Percentiles rank a stretch among this genome's conserved stretches.
Conservation (phyloP, 306 rosid species). For the Dalbergia cultrata region DNA sequence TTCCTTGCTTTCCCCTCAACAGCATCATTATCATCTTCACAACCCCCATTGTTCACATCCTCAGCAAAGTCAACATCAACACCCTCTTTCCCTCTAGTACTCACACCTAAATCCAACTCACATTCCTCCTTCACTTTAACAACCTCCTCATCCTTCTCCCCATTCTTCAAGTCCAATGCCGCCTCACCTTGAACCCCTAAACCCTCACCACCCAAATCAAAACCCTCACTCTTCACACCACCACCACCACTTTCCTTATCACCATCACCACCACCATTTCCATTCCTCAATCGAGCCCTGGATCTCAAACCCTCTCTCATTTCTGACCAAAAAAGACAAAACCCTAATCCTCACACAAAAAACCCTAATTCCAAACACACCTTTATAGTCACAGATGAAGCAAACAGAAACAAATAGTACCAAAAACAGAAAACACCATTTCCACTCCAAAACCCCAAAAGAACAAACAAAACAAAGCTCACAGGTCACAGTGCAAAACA, state of each 20-base stretch:
- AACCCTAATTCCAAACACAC: conserved; percentile 53
- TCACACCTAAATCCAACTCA: conserved; percentile 46
- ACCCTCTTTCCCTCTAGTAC: conserved; percentile 43
- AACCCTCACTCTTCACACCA: conserved; percentile 39
- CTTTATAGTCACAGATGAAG: conserved; percentile 36
- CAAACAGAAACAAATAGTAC: conserved; percentile 37
- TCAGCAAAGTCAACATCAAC: conserved; percentile 56
- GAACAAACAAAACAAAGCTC: conserved; percentile 12
- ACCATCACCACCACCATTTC: conserved; percentile 32
- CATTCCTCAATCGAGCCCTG: conserved; percentile 48
- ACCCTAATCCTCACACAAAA: not conserved
- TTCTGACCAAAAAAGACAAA: conserved; percentile 17
- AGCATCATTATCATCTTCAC: conserved; percentile 21
- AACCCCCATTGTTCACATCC: conserved; percentile 49
- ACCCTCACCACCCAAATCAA: conserved; percentile 50
- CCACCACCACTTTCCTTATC: conserved; percentile 36
- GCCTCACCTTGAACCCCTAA: conserved; percentile 38
- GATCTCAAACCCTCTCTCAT: conserved; percentile 89
- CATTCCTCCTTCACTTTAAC: conserved; percentile 47
- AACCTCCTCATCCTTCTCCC: conserved; percentile 43
- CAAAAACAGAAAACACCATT: conserved; percentile 36
- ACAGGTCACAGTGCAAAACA: conserved; percentile 11
- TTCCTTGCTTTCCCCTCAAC: conserved; percentile 46
- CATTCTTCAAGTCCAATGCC: conserved; percentile 13
- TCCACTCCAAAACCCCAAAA: not conserved